These are phyloP conservation scores for Quercus aquifolioides DNA, from an alignment of 306 rosid species.

Conservation along the genomic window DNA sequence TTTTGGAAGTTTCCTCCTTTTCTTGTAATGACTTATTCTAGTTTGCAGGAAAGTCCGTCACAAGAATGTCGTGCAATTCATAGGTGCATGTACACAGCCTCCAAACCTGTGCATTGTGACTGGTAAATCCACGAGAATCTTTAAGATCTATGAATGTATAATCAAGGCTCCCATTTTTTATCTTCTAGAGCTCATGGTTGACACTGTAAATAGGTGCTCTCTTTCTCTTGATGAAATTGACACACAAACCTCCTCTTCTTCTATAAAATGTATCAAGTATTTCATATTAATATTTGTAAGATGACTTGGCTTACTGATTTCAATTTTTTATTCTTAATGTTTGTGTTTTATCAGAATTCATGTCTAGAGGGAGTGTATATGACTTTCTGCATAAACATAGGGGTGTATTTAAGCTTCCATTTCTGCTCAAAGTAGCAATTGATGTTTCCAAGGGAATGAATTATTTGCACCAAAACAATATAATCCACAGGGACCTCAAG, in stretches of 20 bases:
- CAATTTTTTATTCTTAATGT: conserved; percentile 29
- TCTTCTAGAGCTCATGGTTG: background rate
- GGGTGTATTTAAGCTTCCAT: conserved; percentile 88
- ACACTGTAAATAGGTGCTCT: background rate
- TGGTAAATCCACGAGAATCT: conserved; percentile 46
- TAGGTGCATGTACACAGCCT: conserved; percentile 90
- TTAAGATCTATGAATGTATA: conserved; percentile 5
- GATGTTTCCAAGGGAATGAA: conserved; percentile 96
- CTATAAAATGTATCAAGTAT: conserved; percentile 16
- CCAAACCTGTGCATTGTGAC: conserved; percentile 95
- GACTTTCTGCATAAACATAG: conserved; percentile 95
- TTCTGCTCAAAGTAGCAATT: conserved; percentile 88
- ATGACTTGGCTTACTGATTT: conserved; percentile 31
- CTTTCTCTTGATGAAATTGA: conserved; percentile 20
- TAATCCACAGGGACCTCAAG: conserved; percentile 99
- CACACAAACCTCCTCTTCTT: conserved; percentile 1
- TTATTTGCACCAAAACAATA: conserved; percentile 96
- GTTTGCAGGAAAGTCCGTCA: conserved; percentile 89
- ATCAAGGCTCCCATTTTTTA: conserved; percentile 11
- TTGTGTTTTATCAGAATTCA: conserved; percentile 73
- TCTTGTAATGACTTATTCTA: conserved; percentile 18
- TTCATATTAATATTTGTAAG: conserved; percentile 15
- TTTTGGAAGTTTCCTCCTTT: conserved; percentile 16
- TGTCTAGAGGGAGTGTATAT: conserved; percentile 90
- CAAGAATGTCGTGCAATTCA: conserved; percentile 98